phyloP scores from a whole-genome alignment of 164 flowering plant genomes.

The Aristolochia fimbriata region DNA sequence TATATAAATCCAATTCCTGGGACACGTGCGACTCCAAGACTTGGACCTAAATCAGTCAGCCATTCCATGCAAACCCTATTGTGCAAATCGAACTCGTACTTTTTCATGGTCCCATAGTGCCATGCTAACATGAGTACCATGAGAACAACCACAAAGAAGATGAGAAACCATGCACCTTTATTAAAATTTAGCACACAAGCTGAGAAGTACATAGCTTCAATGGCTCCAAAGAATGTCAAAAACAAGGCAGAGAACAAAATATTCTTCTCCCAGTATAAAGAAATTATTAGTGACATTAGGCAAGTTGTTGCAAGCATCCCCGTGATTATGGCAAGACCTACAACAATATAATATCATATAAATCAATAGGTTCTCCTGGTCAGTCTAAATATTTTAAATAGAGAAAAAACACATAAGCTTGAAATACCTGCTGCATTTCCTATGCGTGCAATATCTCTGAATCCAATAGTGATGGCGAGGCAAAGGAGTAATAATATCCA shows the following conservation, averaged over 20 bases:
- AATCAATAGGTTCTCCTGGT: background rate
- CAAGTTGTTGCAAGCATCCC: conserved; percentile 54
- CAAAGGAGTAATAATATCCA: conserved; percentile 52
- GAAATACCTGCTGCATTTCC: conserved; percentile 47
- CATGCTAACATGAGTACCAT: conserved; percentile 39
- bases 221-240: conserved; percentile 38
- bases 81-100: conserved; percentile 44
- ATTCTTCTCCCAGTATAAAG: conserved; percentile 37
- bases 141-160: conserved; percentile 20
- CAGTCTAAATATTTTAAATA: too few species aligned
- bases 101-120: conserved; percentile 63
- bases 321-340: conserved; percentile 45
- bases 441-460: conserved; percentile 31
- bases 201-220: conserved; percentile 44
- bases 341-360: conserved; percentile 4
- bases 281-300: conserved; percentile 47
- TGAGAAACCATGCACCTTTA: conserved; percentile 44
- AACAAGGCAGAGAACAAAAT: conserved; percentile 24
- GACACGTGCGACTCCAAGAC: conserved; percentile 53
- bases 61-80: conserved; percentile 60
- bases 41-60: conserved; percentile 39
- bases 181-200: conserved; percentile 34
- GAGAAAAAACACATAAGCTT: too few species aligned
- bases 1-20: conserved; percentile 74
- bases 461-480: conserved; percentile 33